Evolutionary conservation across 2,329 filamentous ascomycete species (phyloP).

Genomic region (Sphaerulina populicola): DNA sequence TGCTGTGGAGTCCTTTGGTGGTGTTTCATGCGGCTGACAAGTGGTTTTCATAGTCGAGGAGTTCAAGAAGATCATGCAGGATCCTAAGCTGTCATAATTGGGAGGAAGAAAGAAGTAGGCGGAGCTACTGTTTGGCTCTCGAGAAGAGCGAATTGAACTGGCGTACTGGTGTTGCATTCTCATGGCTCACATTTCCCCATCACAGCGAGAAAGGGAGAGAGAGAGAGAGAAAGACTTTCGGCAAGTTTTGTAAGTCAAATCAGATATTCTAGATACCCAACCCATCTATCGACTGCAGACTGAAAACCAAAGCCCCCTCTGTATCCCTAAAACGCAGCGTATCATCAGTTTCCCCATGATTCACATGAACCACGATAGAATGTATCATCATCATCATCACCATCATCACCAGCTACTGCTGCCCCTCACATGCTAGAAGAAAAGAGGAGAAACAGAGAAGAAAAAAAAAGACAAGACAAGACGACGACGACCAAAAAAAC

Average conservation of each 20-base stretch:
- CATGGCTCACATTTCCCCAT: neutral
- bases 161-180: neutral
- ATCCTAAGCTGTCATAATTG: conserved; percentile 6
- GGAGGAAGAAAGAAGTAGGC: neutral
- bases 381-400: too few species aligned
- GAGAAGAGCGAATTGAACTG: neutral
- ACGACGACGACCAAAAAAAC: too few species aligned
- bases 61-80: conserved; percentile 18
- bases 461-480: too few species aligned
- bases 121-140: neutral
- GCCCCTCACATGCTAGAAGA: too few species aligned
- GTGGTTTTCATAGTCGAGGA: conserved; percentile 8
- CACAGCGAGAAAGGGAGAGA: too few species aligned
- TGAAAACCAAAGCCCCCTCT: too few species aligned
- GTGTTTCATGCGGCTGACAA: neutral
- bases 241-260: neutral
- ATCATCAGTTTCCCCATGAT: too few species aligned
- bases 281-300: neutral
- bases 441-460: too few species aligned
- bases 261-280: neutral
- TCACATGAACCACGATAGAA: too few species aligned
- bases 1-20: too few species aligned
- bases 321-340: too few species aligned
- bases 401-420: too few species aligned
- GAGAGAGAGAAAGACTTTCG: neutral